These are phyloP conservation scores for Aspergillus sp. DNA, from an alignment of 2,329 filamentous ascomycete species.

Conservation along the genomic window DNA sequence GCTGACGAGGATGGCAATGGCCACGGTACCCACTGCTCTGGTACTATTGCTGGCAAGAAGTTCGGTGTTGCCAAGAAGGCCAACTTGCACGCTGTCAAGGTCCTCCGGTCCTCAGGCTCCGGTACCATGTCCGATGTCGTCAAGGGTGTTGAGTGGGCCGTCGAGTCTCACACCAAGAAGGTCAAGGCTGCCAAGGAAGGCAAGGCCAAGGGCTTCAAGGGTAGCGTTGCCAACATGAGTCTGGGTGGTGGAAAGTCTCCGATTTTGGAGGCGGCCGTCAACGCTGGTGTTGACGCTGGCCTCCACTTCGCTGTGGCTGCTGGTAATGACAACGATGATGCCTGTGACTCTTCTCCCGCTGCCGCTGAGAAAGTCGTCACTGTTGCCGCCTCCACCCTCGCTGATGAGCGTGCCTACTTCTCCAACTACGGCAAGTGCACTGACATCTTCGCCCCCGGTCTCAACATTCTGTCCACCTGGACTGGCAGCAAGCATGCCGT, in stretches of 20 bases:
- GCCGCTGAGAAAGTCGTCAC: conserved; percentile 87
- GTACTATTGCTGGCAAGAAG: conserved; percentile 95
- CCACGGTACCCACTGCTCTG: conserved; percentile 98
- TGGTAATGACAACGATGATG: conserved; percentile 97
- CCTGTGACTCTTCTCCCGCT: conserved; percentile 98
- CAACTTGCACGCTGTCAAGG: conserved; percentile 93
- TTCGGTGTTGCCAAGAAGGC: conserved; percentile 99
- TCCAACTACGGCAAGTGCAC: conserved; percentile 99
- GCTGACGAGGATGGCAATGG: conserved; percentile 91
- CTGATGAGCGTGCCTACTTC: conserved; percentile 97
- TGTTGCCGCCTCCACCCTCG: conserved; percentile 86
- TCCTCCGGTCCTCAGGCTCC: conserved; percentile 91
- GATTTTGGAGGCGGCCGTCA: conserved; percentile 83
- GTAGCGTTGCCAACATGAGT: conserved; percentile 98
- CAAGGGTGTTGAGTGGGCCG: conserved; percentile 94
- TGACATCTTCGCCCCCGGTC: conserved; percentile 95
- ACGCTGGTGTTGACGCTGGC: conserved; percentile 83
- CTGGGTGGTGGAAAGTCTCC: conserved; percentile 95
- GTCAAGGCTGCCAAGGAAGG: conserved; percentile 72
- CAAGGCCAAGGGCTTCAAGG: conserved; percentile 96
- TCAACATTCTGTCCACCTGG: conserved; percentile 98
- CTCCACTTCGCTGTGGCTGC: conserved; percentile 97
- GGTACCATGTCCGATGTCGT: conserved; percentile 98
- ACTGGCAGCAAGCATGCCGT: conserved; percentile 90
- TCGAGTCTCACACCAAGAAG: conserved; percentile 67